Evolutionary conservation across 352 stramenopile genomes (phyloP), one percentile per base, ranked within the genome.

Genomic region (Aphanomyces stellatus): DNA sequence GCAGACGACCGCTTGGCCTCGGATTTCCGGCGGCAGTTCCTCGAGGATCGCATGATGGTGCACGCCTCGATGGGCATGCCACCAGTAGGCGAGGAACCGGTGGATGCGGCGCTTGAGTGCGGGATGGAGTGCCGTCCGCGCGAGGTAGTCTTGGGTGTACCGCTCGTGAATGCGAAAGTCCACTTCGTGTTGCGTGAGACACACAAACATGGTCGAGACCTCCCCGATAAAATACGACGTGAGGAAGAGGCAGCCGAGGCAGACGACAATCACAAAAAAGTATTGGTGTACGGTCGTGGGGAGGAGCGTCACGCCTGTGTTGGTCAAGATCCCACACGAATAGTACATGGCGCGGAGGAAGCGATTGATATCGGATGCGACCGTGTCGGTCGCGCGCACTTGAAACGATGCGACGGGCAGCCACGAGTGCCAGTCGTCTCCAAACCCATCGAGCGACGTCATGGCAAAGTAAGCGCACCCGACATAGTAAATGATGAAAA

Each of bases 201-300:
- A 88, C 60, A 90, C 83, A 42, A 85, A 88, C 4, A 90, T 62
- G 46, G 77, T 87, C 1, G 81, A 80, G 31, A 88, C 78, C 60
- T 90, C 78, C n/a, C 81, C 77, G 28, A 88, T 80, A 78, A 88
- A 88, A 57, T 83, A 90, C 2, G 79, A 74, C 79, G 87, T 86
- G 24, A 76, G 72, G 0, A 90, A 48, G 11, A 88, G 35, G 0
- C 81, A 78, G 35, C 83, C 22, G 43, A 90, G 86, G 59, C 72
- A 83, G 22, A 69, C 74, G 41, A 78, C 66, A 22, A 88, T 87
- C 11, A 71, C 60, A 49, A 89, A 87, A 5, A 69, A 66, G 25
- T 74, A 83, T 41, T 85, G 72, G 2, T 74, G 51, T 1, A 79
- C 84, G 5, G 75, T 74, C 6, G 78, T 67, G 4, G 81, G 76